A percentile compares a stretch with the other conserved stretches of the same genome.
Evolutionary conservation across 208 protist species (phyloP).

Genomic region (Tritrichomonas foetus): DNA sequence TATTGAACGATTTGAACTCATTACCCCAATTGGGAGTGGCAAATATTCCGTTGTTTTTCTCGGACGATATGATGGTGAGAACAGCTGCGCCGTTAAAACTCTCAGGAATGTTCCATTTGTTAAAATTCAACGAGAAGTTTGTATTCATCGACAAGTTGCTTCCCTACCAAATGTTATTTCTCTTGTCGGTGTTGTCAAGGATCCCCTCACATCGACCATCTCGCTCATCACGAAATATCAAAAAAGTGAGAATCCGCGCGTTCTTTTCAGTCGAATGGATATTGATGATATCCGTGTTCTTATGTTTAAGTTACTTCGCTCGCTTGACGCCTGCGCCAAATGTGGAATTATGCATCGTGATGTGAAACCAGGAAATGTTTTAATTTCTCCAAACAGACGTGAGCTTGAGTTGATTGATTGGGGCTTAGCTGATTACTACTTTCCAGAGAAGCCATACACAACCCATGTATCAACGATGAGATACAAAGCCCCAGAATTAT

Average conservation of each 20-base stretch:
- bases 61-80: not conserved
- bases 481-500: conserved; percentile 95
- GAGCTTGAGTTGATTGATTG: conserved; percentile 80
- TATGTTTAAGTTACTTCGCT: not conserved
- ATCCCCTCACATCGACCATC: not conserved
- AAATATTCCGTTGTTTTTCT: conserved; percentile 32
- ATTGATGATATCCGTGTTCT: not conserved
- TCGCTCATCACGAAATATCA: not conserved
- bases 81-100: conserved; percentile 15
- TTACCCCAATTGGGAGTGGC: not conserved
- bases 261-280: not conserved
- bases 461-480: conserved; percentile 97
- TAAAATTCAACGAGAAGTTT: conserved; percentile 37
- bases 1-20: conserved; percentile 18
- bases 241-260: not conserved
- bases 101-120: not conserved
- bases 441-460: conserved; percentile 86
- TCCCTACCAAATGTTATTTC: not conserved
- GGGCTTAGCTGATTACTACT: conserved; percentile 97
- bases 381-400: conserved; percentile 90
- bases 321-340: not conserved
- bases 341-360: conserved; percentile 96
- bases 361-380: conserved; percentile 98
- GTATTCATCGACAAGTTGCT: not conserved
- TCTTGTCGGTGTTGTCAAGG: not conserved